phyloP scores from a whole-genome alignment of 1,284 basidiomycete species.

The Leccinum idahoense region DNA sequence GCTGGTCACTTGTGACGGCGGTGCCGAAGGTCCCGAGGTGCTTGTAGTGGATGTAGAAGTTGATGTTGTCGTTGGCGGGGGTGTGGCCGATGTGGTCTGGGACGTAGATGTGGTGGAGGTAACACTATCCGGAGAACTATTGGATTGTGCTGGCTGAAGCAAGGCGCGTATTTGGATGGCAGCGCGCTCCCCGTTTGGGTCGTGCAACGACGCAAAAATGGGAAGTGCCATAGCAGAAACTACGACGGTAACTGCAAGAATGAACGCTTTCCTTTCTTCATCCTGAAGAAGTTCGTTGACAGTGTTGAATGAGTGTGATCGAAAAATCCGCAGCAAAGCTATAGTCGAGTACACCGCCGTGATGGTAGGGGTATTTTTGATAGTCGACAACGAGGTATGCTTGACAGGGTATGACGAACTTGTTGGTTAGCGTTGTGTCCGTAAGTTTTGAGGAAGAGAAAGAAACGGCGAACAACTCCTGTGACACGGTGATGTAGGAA shows the following conservation, averaged over 20 bases:
- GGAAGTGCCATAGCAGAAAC: conserved; percentile 28
- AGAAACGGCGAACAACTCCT: neutral
- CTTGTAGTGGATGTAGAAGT: neutral
- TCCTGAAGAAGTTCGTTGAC: conserved; percentile 11
- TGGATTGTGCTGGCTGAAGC: neutral
- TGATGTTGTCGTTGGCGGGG: neutral
- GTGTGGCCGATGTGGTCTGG: neutral
- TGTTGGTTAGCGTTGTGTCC: neutral
- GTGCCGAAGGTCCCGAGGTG: conserved; percentile 6
- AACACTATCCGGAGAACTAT: neutral
- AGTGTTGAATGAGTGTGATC: conserved; percentile 19
- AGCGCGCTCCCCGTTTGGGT: conserved; percentile 20
- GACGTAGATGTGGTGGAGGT: conserved; percentile 5
- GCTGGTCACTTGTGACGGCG: conserved; percentile 8
- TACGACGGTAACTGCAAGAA: conserved; percentile 26
- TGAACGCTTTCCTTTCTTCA: conserved; percentile 25
- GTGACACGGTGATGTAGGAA: conserved; percentile 8
- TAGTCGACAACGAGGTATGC: conserved; percentile 1
- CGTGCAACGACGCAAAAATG: conserved; percentile 21
- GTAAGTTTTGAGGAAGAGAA: neutral
- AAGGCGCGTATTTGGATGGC: conserved; percentile 19
- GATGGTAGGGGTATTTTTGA: conserved; percentile 6
- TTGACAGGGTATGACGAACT: neutral
- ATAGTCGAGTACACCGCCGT: conserved; percentile 8
- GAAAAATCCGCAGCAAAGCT: conserved; percentile 22